Base-by-base conservation (phyloP, 192 early-diverging fungal genomes). In the Entrophospora sp. region DNA sequence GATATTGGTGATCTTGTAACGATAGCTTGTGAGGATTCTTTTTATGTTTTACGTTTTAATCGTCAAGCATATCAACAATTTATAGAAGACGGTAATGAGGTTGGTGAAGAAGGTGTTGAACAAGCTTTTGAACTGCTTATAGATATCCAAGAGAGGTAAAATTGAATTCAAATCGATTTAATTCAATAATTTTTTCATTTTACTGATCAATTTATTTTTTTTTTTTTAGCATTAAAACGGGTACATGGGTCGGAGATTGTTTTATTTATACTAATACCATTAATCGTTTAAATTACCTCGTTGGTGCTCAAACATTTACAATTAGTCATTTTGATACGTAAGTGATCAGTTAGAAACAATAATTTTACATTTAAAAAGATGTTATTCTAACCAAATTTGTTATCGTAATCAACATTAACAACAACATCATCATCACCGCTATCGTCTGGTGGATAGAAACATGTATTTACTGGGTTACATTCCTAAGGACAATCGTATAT, bases 171-270 rank as follows among this genome's bases (percentile, higher is more conserved):
- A 6, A 51, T 27, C 18, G 10, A 12, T 18, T 32, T 16, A 4
- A 1, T 5, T 10, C 1, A 4, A 24, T 13, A 37, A 57, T 43
- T 64, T 40, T 20, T 27, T 52, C 10, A 12, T 8, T 45, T 25
- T 36, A 48, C 38, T 34, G 53, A 12, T 74, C 51, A 44, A 46
- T 27, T 42, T 13, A 36, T 68, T 49, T 32, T 13, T 71, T 42
- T 71, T 12, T 13, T 53, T 44, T 12, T 72, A 91, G 91, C 51
- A 86, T 99, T 31, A 89, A 89, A 69, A 93, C 95, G 5, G 97
- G 95, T 25, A 83, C 82, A 67, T 99, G 97, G 97, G 91, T 97
- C 48, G 97, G 97, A 48, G 97, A 99, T 75, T 97, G 96, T 71
- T 98, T 99, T 69, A 97, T 99, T 61, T 99, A 97, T 79, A 93